Evolutionary conservation across 2,329 filamentous ascomycete species (phyloP), one percentile per base, ranked within the genome.

Genomic region (Penicillium sp.): DNA sequence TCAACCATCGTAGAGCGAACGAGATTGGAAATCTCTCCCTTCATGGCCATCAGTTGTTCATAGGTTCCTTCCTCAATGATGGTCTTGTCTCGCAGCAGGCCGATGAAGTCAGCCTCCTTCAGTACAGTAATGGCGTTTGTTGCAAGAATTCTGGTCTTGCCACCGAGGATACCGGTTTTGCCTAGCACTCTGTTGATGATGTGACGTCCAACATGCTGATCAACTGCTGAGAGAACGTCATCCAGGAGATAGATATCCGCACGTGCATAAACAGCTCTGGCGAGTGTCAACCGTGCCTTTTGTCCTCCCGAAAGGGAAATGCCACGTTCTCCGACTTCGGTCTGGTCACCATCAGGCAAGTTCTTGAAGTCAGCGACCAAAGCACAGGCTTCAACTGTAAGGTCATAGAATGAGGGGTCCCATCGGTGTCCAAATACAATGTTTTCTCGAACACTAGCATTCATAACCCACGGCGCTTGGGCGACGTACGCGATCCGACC

Each of bases 241-340:
- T 99, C 94, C 11, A 99, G 82, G 13, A 99, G 82, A 70, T 97
- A 97, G 49, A 99, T 86, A 72, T 99, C 95, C n/a, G 94, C 92
- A 65, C 94, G 85, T 50, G 95, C 92, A 71, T 99, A 99, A 1
- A 99, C 94, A 31, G 95, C 93, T 72, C 94, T 86, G 40, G 94
- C 94, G 53, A 99, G 81, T 15, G 92, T 93, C 59, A 99, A 82
- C 60, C 94, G 90, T 54, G 94, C 93, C 77, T 97, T 99, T 72
- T 99, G 94, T 6, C 95, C 94, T 64, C 93, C 93, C 61, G 92
- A 97, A 25, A 99, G 80, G 2, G 93, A 97, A 57, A 99, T 99
- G 40, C 94, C 94, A 61, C 94, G 88, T 78, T 99, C 95, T 57
- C 94, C 94, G 38, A 99, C 95, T 68, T 97, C 89, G 0, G 94